Evolutionary conservation across 805 yeast genomes (phyloP).

Genomic region (Saccharomycopsis sp.): DNA sequence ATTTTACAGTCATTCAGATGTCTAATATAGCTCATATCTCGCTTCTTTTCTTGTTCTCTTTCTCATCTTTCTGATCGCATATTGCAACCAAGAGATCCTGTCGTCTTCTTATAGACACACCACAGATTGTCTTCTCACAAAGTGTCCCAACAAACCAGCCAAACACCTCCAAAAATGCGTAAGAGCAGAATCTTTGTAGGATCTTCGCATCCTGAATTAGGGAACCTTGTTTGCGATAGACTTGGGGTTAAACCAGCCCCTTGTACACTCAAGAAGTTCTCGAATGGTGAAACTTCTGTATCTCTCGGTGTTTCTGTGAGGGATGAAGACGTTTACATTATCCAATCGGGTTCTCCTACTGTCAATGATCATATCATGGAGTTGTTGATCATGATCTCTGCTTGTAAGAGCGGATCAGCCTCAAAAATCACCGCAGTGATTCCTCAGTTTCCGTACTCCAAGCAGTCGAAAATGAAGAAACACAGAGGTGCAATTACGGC

Average conservation of each 20-base stretch:
- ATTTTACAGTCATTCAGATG: neutral
- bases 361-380: slow-evolving; percentile 96
- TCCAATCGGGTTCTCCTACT: slow-evolving; percentile 85
- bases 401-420: slow-evolving; percentile 98
- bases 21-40: neutral
- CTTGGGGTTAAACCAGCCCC: slow-evolving; percentile 93
- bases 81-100: neutral
- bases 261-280: slow-evolving; percentile 82
- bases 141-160: neutral
- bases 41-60: neutral
- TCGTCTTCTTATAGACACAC: neutral
- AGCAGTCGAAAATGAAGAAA: slow-evolving; percentile 97
- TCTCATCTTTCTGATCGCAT: neutral
- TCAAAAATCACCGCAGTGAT: slow-evolving; percentile 91
- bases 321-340: slow-evolving; percentile 93
- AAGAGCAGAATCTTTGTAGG: slow-evolving; percentile 97
- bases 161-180: slow-evolving; percentile 51
- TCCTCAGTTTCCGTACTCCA: slow-evolving; percentile 96
- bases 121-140: neutral
- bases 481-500: slow-evolving; percentile 99
- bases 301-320: slow-evolving; percentile 92
- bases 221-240: slow-evolving; percentile 80
- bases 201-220: slow-evolving; percentile 92
- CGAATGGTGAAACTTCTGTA: slow-evolving; percentile 96
- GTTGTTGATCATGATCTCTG: slow-evolving; percentile 82